These are phyloP conservation scores for Phascolomyces articulosus DNA, from an alignment of 371 early-diverging fungal genomes.

Conservation along the genomic window DNA sequence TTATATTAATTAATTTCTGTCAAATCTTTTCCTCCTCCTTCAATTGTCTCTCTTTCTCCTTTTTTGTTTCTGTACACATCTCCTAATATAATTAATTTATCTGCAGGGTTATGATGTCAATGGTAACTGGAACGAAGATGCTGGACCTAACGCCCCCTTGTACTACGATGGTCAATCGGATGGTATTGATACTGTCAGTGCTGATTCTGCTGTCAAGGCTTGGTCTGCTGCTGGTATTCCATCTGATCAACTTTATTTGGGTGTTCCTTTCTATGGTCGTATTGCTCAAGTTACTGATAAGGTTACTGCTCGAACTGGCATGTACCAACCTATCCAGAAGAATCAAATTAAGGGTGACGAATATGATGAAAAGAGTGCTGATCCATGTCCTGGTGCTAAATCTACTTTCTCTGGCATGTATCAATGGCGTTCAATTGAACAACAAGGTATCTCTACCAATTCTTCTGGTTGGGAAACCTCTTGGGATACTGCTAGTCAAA, in stretches of 20 bases:
- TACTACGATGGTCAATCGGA: conserved; percentile 15
- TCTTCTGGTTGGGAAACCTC: conserved; percentile 29
- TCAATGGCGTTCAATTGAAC: conserved; percentile 28
- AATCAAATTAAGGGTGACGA: conserved; percentile 25
- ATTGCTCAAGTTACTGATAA: conserved; percentile 18
- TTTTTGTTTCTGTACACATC: conserved; percentile 22
- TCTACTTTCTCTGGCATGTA: conserved; percentile 28
- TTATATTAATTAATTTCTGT: neutral
- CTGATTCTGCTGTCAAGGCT: conserved; percentile 31
- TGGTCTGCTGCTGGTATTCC: conserved; percentile 66
- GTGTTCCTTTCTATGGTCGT: conserved; percentile 67
- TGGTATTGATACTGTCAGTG: conserved; percentile 21
- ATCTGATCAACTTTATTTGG: conserved; percentile 49
- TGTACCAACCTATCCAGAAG: conserved; percentile 5
- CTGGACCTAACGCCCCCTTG: conserved; percentile 70
- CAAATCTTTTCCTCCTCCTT: neutral
- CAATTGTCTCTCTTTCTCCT: neutral
- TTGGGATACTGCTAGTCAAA: conserved; percentile 46
- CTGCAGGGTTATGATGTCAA: conserved; percentile 45
- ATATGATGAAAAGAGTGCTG: conserved; percentile 19
- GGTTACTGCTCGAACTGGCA: neutral
- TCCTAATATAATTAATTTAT: conserved; percentile 5
- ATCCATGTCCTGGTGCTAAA: conserved; percentile 16
- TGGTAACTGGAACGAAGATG: conserved; percentile 29
- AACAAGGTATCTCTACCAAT: conserved; percentile 19